phyloP scores from a whole-genome alignment of 768 basidiomycete species.

The Tephrocybe sp. region DNA sequence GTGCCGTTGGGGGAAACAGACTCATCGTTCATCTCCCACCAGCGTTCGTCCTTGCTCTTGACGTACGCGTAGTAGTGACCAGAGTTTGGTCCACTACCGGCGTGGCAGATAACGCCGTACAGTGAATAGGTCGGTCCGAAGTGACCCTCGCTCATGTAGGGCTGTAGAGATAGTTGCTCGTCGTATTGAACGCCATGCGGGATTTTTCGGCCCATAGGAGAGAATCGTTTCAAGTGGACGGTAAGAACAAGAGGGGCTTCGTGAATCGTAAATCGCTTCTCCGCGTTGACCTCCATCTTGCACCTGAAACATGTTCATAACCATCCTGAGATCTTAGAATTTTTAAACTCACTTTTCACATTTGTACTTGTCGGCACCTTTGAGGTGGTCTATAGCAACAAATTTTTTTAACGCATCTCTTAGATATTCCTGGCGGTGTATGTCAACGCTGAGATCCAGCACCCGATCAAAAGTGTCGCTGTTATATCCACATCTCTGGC shows the following conservation, averaged over 20 bases:
- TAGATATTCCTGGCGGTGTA: constrained; percentile 58
- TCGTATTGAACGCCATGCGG: constrained; percentile 75
- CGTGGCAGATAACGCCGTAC: constrained; percentile 91
- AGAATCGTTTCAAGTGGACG: constrained; percentile 93
- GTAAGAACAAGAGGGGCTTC: constrained; percentile 87
- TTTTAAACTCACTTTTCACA: constrained; percentile 83
- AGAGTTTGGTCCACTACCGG: constrained; percentile 88
- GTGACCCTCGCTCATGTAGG: constrained; percentile 81
- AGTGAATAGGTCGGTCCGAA: constrained; percentile 79
- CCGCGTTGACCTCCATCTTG: constrained; percentile 85
- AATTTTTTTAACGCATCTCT: constrained; percentile 79
- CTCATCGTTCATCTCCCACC: constrained; percentile 97
- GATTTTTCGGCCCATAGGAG: constrained; percentile 86
- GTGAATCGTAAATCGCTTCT: constrained; percentile 86
- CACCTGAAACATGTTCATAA: constrained; percentile 52
- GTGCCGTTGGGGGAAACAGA: constrained; percentile 46
- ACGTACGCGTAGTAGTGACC: constrained; percentile 94
- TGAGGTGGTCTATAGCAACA: constrained; percentile 75
- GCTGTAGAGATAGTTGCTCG: constrained; percentile 65
- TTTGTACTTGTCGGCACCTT: constrained; percentile 94
- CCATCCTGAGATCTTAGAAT: background rate
- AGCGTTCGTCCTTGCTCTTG: constrained; percentile 63
- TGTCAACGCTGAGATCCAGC: constrained; percentile 91
- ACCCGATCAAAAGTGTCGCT: constrained; percentile 97
- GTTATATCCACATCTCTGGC: constrained; percentile 75